phyloP scores from a whole-genome alignment of 1,284 basidiomycete species.

The Cutaneotrichosporon spelunceum region DNA sequence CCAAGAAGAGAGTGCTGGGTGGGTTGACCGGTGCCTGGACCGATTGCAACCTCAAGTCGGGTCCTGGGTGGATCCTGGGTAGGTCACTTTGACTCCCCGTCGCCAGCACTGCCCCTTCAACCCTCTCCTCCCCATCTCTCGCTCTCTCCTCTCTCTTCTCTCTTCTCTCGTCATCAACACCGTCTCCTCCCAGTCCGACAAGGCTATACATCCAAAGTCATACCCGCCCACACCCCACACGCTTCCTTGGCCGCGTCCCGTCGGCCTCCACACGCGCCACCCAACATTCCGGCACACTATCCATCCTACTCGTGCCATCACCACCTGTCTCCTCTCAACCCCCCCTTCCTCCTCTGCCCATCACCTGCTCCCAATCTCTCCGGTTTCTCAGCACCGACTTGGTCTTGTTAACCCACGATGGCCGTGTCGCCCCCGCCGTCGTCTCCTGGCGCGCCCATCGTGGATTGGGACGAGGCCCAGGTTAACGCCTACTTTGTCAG shows the following conservation, averaged over 20 bases:
- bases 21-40: background rate
- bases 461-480: conserved; percentile 76
- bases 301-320: background rate
- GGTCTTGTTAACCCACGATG: conserved; percentile 26
- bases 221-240: background rate
- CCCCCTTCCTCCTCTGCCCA: background rate
- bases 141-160: background rate
- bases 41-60: background rate
- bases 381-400: too few species aligned
- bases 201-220: too few species aligned
- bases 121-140: background rate
- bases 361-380: background rate
- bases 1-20: too few species aligned
- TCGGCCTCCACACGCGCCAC: background rate
- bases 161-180: background rate
- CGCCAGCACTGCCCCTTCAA: background rate
- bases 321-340: background rate
- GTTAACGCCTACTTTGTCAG: conserved; percentile 71
- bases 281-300: background rate
- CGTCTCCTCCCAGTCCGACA: background rate
- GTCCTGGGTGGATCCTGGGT: too few species aligned
- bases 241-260: too few species aligned
- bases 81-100: too few species aligned
- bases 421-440: conserved; percentile 21
- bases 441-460: conserved; percentile 31